These are phyloP conservation scores for Exophiala alcalophila DNA, from an alignment of 2,329 filamentous ascomycete species.

Conservation along the genomic window DNA sequence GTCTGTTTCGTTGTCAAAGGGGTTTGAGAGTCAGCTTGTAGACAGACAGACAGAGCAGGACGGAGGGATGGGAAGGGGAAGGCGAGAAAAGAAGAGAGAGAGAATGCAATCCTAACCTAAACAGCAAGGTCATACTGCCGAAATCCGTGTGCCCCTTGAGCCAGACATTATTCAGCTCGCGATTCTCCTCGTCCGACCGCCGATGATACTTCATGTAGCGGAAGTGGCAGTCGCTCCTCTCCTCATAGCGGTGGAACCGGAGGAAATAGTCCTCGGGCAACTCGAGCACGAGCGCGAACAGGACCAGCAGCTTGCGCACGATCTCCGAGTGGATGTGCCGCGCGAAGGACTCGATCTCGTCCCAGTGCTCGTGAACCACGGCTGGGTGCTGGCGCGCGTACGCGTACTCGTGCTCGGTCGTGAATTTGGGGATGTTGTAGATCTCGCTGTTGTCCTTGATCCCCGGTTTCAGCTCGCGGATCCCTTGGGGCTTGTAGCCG, in stretches of 20 bases:
- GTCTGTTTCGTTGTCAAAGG: no score
- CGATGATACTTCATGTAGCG: conserved; percentile 59
- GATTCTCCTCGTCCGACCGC: conserved; percentile 48
- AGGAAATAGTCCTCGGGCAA: conserved; percentile 57
- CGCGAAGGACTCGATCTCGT: conserved; percentile 57
- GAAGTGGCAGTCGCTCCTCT: conserved; percentile 56
- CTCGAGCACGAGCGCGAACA: conserved; percentile 60
- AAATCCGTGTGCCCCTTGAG: conserved; percentile 56
- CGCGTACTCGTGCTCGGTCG: no score
- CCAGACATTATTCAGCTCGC: conserved; percentile 43
- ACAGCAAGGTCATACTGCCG: conserved; percentile 55
- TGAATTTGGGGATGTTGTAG: conserved; percentile 62
- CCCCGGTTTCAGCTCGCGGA: conserved; percentile 34
- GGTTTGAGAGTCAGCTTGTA: no score
- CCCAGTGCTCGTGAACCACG: conserved; percentile 49
- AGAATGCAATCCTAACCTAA: conserved; percentile 33
- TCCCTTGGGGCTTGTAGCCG: conserved; percentile 50
- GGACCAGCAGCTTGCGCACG: conserved; percentile 53
- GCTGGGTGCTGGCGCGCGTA: conserved; percentile 47
- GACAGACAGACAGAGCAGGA: neutral
- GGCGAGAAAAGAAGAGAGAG: neutral
- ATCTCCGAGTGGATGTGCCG: conserved; percentile 53
- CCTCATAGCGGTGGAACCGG: conserved; percentile 55
- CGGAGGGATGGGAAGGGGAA: neutral
- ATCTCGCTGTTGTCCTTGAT: conserved; percentile 55